A percentile compares a stretch with the other conserved stretches of the same genome.
phyloP scores from a whole-genome alignment of 176 grass and related monocot species.

The Chrysopogon serrulatus region DNA sequence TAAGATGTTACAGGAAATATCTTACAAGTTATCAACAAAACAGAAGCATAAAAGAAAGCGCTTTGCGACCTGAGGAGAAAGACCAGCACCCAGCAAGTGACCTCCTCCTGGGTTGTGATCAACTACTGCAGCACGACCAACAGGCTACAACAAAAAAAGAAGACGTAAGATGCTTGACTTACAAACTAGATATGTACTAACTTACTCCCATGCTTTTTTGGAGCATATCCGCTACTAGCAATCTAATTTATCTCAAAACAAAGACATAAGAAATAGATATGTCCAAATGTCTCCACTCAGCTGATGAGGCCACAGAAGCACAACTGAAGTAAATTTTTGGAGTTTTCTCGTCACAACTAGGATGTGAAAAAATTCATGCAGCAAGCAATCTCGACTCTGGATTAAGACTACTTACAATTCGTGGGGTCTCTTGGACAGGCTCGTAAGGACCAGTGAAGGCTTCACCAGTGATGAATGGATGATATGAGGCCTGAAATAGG shows the following conservation, averaged over 20 bases:
- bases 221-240: neutral
- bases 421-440: conserved; percentile 72
- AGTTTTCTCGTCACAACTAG: neutral
- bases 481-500: conserved; percentile 77
- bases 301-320: neutral
- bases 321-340: conserved; percentile 8
- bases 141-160: conserved; percentile 64
- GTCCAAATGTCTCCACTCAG: conserved; percentile 8
- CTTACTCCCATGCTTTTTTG: neutral
- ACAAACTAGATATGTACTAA: conserved; percentile 3
- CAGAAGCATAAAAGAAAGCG: conserved; percentile 12
- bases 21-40: conserved; percentile 16
- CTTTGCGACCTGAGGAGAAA: conserved; percentile 93
- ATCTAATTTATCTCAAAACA: neutral
- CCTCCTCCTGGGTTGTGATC: conserved; percentile 97
- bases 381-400: conserved; percentile 1
- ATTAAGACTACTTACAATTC: conserved; percentile 77
- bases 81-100: conserved; percentile 89
- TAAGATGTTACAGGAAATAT: conserved; percentile 15
- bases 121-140: conserved; percentile 67
- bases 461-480: conserved; percentile 98
- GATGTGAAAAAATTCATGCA: conserved; percentile 10
- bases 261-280: neutral
- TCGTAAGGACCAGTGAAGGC: conserved; percentile 68
- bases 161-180: conserved; percentile 3